Conservation (phyloP, 192 early-diverging fungal genomes). For the Geranomyces michiganensis region DNA sequence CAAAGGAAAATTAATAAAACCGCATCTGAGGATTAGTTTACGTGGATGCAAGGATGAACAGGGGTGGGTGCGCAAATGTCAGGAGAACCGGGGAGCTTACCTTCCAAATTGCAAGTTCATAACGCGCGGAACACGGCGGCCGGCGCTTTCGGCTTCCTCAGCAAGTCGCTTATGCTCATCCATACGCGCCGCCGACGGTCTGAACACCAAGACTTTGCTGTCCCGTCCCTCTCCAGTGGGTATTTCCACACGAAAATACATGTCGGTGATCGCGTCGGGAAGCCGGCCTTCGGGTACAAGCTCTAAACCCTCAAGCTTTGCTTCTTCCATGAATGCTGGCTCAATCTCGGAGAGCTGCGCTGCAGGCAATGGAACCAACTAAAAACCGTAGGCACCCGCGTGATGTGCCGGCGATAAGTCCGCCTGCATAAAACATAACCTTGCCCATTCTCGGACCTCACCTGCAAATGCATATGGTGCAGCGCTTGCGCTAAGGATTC, state of each 20-base stretch:
- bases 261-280: slow-evolving; percentile 22
- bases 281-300: slow-evolving; percentile 33
- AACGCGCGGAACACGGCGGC: slow-evolving; percentile 28
- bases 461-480: slow-evolving; percentile 71
- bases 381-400: not conserved
- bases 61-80: not conserved
- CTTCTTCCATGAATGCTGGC: slow-evolving; percentile 48
- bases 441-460: slow-evolving; percentile 22
- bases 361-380: slow-evolving; percentile 58
- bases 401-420: slow-evolving; percentile 45
- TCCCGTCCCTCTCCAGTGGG: slow-evolving; percentile 14
- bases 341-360: slow-evolving; percentile 43
- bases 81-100: slow-evolving; percentile 20
- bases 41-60: slow-evolving; percentile 3
- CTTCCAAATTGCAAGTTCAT: slow-evolving; percentile 84
- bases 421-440: slow-evolving; percentile 12
- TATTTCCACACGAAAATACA: slow-evolving; percentile 40
- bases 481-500: slow-evolving; percentile 18
- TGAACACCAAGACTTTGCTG: slow-evolving; percentile 30
- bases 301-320: slow-evolving; percentile 40
- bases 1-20: too few species aligned
- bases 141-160: slow-evolving; percentile 13
- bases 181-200: slow-evolving; percentile 21
- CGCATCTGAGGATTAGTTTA: not conserved
- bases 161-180: slow-evolving; percentile 16